Evolutionary conservation across 257 asterid genomes (phyloP), one percentile per base, ranked within the genome.

Genomic region (Eucommia ulmoides): DNA sequence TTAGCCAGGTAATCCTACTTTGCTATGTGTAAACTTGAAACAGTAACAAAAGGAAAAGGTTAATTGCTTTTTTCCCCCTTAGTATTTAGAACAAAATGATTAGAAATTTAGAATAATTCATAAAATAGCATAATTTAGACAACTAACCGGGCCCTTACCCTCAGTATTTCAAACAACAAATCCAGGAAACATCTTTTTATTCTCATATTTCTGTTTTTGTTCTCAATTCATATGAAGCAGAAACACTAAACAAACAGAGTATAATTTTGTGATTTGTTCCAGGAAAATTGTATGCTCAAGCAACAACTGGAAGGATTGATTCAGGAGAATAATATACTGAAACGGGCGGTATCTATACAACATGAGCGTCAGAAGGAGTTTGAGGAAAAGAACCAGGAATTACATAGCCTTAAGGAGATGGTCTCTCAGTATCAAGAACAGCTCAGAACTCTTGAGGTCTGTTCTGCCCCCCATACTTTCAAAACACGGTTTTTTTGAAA

Each of bases 401-500:
- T 85, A 73, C 81, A 80, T 67, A 86, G 76, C 54, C 70, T 89
- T 65, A 89, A 85, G 72, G 88, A 82, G 80, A 67, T 78, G 14
- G 88, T 78, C 49, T 65, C 84, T 61, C 92, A 80, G 51, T 85
- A 82, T 68, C 94, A 85, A 74, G 98, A 89, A 74, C 98, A 82
- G 66, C 65, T 85, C 42, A 75, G 93, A 58, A 89, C 83, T 22
- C 98, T 89, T 47, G 96, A 85, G 98, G 98, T 89, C 55, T 69
- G 73, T 51, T n/a, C n/a, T n/a, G n/a, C n/a, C n/a, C n/a, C 45
- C 3, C 10, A 6, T 16, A 42, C n/a, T 16, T 21, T 67, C 53
- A 14, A 47, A 15, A 8, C 49, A 41, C 47, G 24, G 50, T 20
- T 24, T 22, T 38, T 8, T 16, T 4, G 1, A 21, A 42, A 3